These are phyloP conservation scores for Penicillium brasilianum DNA, from an alignment of 2,329 filamentous ascomycete genomes.

Conservation along the genomic window DNA sequence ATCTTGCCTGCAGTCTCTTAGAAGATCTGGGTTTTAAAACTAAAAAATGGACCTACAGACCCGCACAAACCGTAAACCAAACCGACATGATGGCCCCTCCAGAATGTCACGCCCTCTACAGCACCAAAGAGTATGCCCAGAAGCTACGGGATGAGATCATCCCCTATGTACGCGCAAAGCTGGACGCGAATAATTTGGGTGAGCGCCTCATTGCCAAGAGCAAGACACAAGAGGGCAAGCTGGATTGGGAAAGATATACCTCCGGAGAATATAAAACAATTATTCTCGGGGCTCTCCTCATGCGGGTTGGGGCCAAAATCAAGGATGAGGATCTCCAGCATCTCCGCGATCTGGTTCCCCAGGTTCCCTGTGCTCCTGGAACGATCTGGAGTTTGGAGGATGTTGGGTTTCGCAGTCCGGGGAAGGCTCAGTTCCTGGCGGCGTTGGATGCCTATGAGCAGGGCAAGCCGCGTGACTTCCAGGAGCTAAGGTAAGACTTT, in stretches of 20 bases:
- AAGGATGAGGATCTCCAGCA: neutral
- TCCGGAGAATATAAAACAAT: neutral
- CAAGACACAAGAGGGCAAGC: neutral
- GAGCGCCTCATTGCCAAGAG: neutral
- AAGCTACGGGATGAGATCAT: neutral
- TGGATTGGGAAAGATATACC: neutral
- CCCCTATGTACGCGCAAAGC: neutral
- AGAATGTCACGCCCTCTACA: neutral
- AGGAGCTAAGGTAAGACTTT: neutral
- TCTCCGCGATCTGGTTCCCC: neutral
- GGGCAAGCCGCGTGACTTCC: neutral
- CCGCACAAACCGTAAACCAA: neutral
- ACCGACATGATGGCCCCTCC: neutral
- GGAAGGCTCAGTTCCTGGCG: neutral
- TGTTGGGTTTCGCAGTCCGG: neutral
- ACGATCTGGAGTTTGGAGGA: neutral
- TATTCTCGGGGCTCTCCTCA: neutral
- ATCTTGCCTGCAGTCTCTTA: neutral
- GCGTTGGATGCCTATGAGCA: neutral
- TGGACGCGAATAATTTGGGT: neutral
- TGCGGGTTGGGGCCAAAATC: neutral
- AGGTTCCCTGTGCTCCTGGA: neutral
- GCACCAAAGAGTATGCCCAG: neutral
- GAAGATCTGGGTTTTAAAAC: neutral
- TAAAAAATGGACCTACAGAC: neutral